These are phyloP conservation scores for Taphrina confusa DNA, from an alignment of 1,139 yeast genomes.

Conservation along the genomic window DNA sequence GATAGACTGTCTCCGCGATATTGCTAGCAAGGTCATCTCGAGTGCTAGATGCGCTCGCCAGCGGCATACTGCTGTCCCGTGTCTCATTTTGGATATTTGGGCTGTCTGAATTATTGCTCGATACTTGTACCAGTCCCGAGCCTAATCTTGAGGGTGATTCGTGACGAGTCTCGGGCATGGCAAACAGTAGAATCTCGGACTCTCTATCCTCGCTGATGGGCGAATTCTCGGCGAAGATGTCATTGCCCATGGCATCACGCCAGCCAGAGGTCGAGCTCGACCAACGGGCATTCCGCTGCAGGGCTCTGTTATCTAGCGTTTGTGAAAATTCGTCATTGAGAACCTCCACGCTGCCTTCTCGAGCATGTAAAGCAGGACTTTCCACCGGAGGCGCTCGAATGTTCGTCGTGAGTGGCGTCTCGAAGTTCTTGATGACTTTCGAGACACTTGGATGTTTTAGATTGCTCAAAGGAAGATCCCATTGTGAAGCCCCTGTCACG, in stretches of 20 bases:
- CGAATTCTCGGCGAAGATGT: conserved; percentile 1
- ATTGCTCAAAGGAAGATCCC: conserved; percentile 65
- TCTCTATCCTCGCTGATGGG: conserved; percentile 11
- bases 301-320: neutral
- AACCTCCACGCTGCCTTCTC: too few relatives aligned
- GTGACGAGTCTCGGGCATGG: conserved; percentile 7
- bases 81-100: neutral
- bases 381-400: neutral
- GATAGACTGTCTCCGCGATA: conserved; percentile 1
- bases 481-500: conserved; percentile 67
- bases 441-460: conserved; percentile 1
- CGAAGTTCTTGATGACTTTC: neutral
- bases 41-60: neutral
- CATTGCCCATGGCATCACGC: conserved; percentile 8
- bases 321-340: neutral
- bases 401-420: conserved; percentile 6
- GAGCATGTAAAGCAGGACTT: neutral
- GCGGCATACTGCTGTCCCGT: neutral
- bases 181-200: conserved; percentile 25
- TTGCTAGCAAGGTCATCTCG: too few relatives aligned
- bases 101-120: too few relatives aligned
- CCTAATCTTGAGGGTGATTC: neutral
- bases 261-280: conserved; percentile 1
- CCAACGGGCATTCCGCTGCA: neutral
- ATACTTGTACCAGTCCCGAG: too few relatives aligned